These are phyloP conservation scores for Laetiporus sulphureus DNA, from an alignment of 1,284 basidiomycete species.

Conservation along the genomic window DNA sequence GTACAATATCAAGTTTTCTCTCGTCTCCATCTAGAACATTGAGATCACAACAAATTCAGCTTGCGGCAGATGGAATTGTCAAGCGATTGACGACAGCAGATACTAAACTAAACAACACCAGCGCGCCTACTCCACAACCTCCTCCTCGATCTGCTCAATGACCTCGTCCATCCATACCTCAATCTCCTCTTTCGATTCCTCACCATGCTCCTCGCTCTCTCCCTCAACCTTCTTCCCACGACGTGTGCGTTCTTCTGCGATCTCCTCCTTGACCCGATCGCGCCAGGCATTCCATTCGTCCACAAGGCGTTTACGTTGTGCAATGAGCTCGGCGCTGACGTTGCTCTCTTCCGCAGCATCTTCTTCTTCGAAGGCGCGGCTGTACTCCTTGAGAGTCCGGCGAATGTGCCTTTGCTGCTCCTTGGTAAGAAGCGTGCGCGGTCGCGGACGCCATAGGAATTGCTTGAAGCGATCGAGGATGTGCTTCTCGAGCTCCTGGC, in stretches of 20 bases:
- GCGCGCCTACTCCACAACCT: constrained; percentile 37
- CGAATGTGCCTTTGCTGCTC: constrained; percentile 88
- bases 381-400: constrained; percentile 90
- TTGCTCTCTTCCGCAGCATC: constrained; percentile 94
- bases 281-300: constrained; percentile 99
- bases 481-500: constrained; percentile 85
- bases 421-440: constrained; percentile 80
- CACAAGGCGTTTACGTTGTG: constrained; percentile 85
- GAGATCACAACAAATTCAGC: too few relatives aligned
- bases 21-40: too few relatives aligned
- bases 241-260: constrained; percentile 40
- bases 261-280: constrained; percentile 49
- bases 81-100: too few relatives aligned
- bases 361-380: constrained; percentile 92
- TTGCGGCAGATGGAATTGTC: too few relatives aligned
- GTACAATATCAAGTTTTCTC: too few relatives aligned
- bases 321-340: constrained; percentile 90
- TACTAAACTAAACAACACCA: too few relatives aligned
- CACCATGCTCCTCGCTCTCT: constrained; percentile 34
- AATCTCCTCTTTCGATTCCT: constrained; percentile 76
- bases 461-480: constrained; percentile 97
- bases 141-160: constrained; percentile 86
- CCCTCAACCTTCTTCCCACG: constrained; percentile 31
- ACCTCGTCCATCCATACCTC: constrained; percentile 90
- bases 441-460: constrained; percentile 96